Conservation (phyloP, 768 basidiomycete species). For the Termitomyces sp. region DNA sequence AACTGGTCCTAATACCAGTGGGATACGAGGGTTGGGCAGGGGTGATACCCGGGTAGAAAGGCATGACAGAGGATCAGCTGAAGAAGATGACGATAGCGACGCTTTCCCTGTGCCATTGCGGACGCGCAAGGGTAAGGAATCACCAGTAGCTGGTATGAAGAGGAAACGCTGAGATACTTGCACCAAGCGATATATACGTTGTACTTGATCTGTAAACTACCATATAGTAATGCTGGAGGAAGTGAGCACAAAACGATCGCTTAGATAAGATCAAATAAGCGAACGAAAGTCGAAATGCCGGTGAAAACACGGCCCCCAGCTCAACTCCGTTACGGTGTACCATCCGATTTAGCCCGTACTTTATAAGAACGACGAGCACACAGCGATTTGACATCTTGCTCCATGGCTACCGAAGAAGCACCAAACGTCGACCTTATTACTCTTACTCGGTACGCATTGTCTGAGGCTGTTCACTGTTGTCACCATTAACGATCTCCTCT, state of each 20-base stretch:
- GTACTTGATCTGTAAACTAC: background rate
- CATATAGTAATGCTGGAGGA: background rate
- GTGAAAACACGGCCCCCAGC: conserved; percentile 11
- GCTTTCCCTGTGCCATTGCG: conserved; percentile 70
- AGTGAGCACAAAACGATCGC: conserved; percentile 2
- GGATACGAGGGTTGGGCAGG: conserved; percentile 43
- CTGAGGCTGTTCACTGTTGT: background rate
- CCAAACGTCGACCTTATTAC: conserved; percentile 89
- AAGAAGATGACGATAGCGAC: conserved; percentile 68
- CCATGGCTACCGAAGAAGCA: conserved; percentile 53
- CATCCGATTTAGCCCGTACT: conserved; percentile 19
- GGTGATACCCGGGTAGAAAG: conserved; percentile 19
- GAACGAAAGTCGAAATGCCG: conserved; percentile 5
- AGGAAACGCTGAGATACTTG: conserved; percentile 51
- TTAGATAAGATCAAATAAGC: conserved; percentile 17
- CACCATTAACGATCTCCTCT: background rate
- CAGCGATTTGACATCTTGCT: conserved; percentile 13
- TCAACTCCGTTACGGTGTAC: conserved; percentile 8
- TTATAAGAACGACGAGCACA: background rate
- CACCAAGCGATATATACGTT: conserved; percentile 13
- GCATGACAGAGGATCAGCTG: conserved; percentile 21
- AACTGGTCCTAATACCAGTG: conserved; percentile 58
- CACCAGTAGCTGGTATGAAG: conserved; percentile 47
- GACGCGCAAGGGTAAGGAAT: conserved; percentile 58
- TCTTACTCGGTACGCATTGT: conserved; percentile 67